Percentiles rank a stretch among this genome's conserved stretches.
phyloP scores from a whole-genome alignment of 2,329 filamentous ascomycete genomes.

The Trichoderma simmonsii region DNA sequence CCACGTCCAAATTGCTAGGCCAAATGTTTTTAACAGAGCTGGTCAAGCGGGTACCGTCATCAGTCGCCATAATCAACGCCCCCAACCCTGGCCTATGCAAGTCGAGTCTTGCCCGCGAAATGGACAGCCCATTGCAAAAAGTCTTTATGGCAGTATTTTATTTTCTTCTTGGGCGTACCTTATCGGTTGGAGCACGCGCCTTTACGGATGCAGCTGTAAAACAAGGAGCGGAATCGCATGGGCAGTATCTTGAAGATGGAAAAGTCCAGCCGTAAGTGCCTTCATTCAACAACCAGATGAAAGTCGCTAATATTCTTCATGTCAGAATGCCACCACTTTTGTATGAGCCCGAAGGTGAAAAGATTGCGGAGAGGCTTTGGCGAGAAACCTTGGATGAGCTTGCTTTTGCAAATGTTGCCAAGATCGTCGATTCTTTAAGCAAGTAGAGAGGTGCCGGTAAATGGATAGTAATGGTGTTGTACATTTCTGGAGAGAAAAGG shows the following conservation, averaged over 20 bases:
- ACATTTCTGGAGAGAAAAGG: background rate
- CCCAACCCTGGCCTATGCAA: background rate
- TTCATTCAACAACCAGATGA: too few relatives aligned
- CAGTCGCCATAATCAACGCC: background rate
- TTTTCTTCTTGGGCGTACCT: background rate
- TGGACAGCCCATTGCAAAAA: background rate
- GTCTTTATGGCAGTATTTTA: background rate
- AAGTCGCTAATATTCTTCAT: background rate
- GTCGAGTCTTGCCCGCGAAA: background rate
- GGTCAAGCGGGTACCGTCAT: background rate
- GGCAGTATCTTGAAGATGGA: constrained; percentile 9
- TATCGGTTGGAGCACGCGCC: background rate
- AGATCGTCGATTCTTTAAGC: background rate
- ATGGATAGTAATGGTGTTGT: background rate
- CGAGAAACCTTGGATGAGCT: background rate
- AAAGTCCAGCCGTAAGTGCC: background rate
- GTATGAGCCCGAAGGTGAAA: background rate
- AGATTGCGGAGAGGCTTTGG: background rate
- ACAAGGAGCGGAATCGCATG: background rate
- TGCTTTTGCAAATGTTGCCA: background rate
- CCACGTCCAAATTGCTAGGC: background rate
- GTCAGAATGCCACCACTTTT: background rate
- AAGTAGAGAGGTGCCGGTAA: background rate
- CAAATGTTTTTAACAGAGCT: constrained; percentile 2
- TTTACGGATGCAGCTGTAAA: background rate